Base-by-base conservation (phyloP, 176 grass and related monocot genomes). In the Phoenix roebelenii region DNA sequence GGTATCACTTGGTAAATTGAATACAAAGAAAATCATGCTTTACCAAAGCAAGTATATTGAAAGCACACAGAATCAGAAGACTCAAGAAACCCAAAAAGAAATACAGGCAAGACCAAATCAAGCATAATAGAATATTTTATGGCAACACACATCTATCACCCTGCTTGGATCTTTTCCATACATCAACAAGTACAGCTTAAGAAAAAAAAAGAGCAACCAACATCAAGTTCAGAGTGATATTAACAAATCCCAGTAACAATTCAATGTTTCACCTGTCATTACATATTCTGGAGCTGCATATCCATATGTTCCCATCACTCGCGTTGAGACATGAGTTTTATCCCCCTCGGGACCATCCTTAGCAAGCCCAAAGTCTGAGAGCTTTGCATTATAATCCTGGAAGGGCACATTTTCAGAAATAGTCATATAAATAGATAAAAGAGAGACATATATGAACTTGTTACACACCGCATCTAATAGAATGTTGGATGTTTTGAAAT, bases 401-500 rank as follows among this genome's bases (percentile, higher is more conserved):
- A 92, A 60, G 25, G 77, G 63, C 19, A 77, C 49, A 82, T 63
- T 56, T 59, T 55, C 4, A 63, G 58, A 52, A 18, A 61, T 39
- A 7, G 17, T 15, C 25, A 16, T 35, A 32, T 54, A 55, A 12
- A 4, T 10, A 24, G 20, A 16, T 20, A 2, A 17, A 77, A 51
- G 9, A 59, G 71, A 50, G 50, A 82, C 18, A 18, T 5, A 69
- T 58, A 28, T 4, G 9, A 66, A 20, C 20, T 26, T 55, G 15
- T 25, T 20, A 67, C 76, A 56, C 70, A 98, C 93, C 59, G 79
- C 85, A 60, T 98, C 93, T 76, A 92, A 70, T 24, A 98, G 76
- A 71, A 98, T 88, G 79, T 98, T 98, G 32, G 93, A 98, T 56
- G 93, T 92, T 80, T 98, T 98, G 70, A 98, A 98, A 79, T 98